Evolutionary conservation across 2,329 filamentous ascomycete genomes (phyloP).

Genomic region (Zelopaecilomyces penicillatus): DNA sequence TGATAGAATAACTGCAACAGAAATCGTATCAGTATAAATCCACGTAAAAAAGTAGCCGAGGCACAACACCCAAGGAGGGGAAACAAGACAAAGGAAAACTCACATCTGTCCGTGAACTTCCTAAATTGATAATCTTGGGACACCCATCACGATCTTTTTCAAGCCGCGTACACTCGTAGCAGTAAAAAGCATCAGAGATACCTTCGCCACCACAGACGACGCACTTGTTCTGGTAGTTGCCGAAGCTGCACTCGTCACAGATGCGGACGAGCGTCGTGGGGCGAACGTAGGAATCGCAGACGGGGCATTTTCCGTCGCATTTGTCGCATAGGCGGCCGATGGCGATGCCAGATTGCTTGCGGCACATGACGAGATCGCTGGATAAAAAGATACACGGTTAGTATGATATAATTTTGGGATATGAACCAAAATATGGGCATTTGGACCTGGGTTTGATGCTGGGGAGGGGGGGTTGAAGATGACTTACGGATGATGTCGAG

Average conservation of each 20-base stretch:
- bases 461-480: constrained; percentile 1
- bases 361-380: constrained; percentile 98
- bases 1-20: constrained; percentile 49
- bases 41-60: constrained; percentile 30
- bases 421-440: no score
- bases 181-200: constrained; percentile 97
- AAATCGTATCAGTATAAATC: not conserved
- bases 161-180: constrained; percentile 93
- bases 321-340: constrained; percentile 99
- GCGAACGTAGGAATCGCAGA: constrained; percentile 97
- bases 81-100: constrained; percentile 21
- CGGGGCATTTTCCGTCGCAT: constrained; percentile 98
- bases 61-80: not conserved
- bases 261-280: constrained; percentile 96
- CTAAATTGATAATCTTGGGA: constrained; percentile 98
- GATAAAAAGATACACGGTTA: constrained; percentile 14
- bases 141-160: constrained; percentile 97
- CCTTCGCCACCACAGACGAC: constrained; percentile 97
- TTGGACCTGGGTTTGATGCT: not conserved
- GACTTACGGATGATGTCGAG: constrained; percentile 83
- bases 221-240: constrained; percentile 99
- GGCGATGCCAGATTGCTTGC: constrained; percentile 94
- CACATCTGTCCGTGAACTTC: constrained; percentile 90
- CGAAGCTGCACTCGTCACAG: constrained; percentile 98
- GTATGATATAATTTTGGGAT: constrained; percentile 7